Evolutionary conservation across 257 asterid species (phyloP), one percentile per base, ranked within the genome.

Genomic region (Solanum etuberosum): DNA sequence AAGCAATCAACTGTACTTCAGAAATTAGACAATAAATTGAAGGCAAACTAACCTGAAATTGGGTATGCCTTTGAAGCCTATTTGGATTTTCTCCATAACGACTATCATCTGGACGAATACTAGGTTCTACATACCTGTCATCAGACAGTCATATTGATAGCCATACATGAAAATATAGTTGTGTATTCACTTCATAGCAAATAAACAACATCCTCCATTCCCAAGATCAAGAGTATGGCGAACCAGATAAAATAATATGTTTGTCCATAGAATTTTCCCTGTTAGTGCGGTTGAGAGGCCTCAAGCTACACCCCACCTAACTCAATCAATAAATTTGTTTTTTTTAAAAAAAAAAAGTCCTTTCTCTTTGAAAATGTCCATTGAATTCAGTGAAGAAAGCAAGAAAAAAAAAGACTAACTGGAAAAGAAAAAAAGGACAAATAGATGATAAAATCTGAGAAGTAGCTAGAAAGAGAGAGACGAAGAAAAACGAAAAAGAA

Each of bases 31-130:
- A 77, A 32, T 35, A 31, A 32, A 18, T 71, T 48, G 40, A 86
- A 68, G 89, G 72, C 43, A 83, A 82, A 85, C 40, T 85, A 87
- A 94, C 99, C 98, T 95, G 99, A 86, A 97, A 96, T 87, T 97
- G 99, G 67, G 99, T 97, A 91, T 97, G 99, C 63, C 98, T 93
- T 88, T 95, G 99, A 91, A 97, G 99, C 90, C 99, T 93, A 88
- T 97, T 97, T 27, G 99, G 99, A 87, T 95, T 97, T 93, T 97
- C 98, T 89, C 99, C 99, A 90, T 97, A 97, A 40, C 99, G 98
- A 87, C 99, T 97, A 89, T 97, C 99, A 89, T 97, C 99, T 9
- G 99, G 99, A 54, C 99, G 94, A 90, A 97, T 91, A 91, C 99
- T 95, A 86, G 99, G 99, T 90, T 97, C 99, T 77, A 94, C 95